These are phyloP conservation scores for Marasmius tenuissimus DNA, from an alignment of 1,284 basidiomycete genomes.

Conservation along the genomic window DNA sequence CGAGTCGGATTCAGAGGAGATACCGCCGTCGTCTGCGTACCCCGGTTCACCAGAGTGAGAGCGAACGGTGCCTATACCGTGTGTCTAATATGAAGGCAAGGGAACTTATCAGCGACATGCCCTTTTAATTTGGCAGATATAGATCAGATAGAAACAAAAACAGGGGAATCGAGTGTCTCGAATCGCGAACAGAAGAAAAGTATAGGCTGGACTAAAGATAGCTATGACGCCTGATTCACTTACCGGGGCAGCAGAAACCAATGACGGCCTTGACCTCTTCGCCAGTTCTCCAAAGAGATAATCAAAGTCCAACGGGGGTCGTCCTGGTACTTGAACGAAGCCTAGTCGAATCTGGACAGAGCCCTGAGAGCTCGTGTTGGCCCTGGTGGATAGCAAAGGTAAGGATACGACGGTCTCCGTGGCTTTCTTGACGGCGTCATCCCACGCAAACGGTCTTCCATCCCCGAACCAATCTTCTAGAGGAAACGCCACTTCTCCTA, in stretches of 20 bases:
- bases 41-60: slow-evolving; percentile 58
- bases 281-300: slow-evolving; percentile 68
- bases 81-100: slow-evolving; percentile 53
- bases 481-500: slow-evolving; percentile 82
- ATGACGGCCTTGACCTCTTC: slow-evolving; percentile 61
- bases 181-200: not conserved
- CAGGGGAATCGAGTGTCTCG: not conserved
- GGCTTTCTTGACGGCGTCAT: slow-evolving; percentile 60
- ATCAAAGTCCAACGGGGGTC: slow-evolving; percentile 30
- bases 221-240: slow-evolving; percentile 27
- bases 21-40: slow-evolving; percentile 79
- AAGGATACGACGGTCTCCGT: slow-evolving; percentile 32
- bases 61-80: slow-evolving; percentile 85
- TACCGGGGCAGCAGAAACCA: slow-evolving; percentile 82
- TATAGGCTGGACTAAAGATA: not conserved
- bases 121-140: not conserved
- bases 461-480: slow-evolving; percentile 77
- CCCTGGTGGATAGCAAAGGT: slow-evolving; percentile 65
- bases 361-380: slow-evolving; percentile 60
- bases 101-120: slow-evolving; percentile 1
- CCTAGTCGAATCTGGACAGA: slow-evolving; percentile 76
- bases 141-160: not conserved
- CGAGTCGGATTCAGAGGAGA: slow-evolving; percentile 30
- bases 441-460: slow-evolving; percentile 51
- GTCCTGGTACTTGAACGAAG: slow-evolving; percentile 52